Conservation (phyloP, 305 asterid genomes). For the Fraxinus floribunda region DNA sequence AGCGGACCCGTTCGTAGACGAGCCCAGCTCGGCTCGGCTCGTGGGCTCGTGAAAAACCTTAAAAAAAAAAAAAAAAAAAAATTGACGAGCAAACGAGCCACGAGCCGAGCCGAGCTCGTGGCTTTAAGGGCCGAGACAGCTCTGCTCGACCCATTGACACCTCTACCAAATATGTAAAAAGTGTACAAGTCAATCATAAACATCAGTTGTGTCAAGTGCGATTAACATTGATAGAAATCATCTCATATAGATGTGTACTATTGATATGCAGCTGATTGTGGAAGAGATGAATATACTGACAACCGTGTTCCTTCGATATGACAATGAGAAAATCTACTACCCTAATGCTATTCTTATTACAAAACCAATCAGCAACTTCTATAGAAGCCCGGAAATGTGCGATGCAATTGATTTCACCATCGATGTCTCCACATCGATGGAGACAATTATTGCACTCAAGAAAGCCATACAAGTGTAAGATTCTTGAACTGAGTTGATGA, state of each 20-base stretch:
- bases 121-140: too few relatives aligned
- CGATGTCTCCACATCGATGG: background rate
- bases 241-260: background rate
- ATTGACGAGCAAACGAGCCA: too few relatives aligned
- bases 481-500: background rate
- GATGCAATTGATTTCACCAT: conserved; percentile 36
- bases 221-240: background rate
- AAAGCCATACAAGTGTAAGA: conserved; percentile 37
- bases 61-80: too few relatives aligned
- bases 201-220: background rate
- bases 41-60: too few relatives aligned
- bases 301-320: conserved; percentile 57
- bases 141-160: too few relatives aligned
- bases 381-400: conserved; percentile 70
- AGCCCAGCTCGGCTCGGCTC: too few relatives aligned
- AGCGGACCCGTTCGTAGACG: too few relatives aligned
- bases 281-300: conserved; percentile 77
- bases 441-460: conserved; percentile 34
- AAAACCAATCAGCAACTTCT: conserved; percentile 66
- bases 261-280: conserved; percentile 47
- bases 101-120: too few relatives aligned
- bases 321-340: conserved; percentile 64
- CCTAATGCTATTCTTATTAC: conserved; percentile 54
- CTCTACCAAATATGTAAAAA: background rate
- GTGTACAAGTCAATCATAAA: background rate